These are phyloP conservation scores for Russula lepida DNA, from an alignment of 768 basidiomycete species.

Conservation along the genomic window DNA sequence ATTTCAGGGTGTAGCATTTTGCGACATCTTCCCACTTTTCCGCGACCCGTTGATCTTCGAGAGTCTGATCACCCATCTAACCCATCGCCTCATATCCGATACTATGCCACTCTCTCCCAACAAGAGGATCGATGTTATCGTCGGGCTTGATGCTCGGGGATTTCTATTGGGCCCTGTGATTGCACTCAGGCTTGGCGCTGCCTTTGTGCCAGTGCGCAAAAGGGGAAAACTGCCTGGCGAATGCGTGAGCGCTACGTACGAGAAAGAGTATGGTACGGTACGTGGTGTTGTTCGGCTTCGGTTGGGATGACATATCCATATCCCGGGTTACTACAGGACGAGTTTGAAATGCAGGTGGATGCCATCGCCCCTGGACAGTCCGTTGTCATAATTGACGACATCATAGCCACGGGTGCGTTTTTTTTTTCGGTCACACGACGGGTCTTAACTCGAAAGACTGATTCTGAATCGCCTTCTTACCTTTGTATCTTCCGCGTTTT, in stretches of 20 bases:
- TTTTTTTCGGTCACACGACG: neutral
- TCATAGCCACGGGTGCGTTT: constrained; percentile 83
- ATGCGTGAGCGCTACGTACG: constrained; percentile 64
- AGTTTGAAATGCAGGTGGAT: constrained; percentile 92
- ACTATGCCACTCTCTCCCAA: constrained; percentile 53
- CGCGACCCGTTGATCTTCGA: constrained; percentile 82
- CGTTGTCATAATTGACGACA: constrained; percentile 86
- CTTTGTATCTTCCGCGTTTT: neutral
- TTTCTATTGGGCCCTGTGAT: constrained; percentile 92
- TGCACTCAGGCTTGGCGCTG: constrained; percentile 82
- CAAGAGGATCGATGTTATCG: constrained; percentile 81
- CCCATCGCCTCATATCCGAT: constrained; percentile 75
- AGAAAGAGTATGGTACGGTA: constrained; percentile 91
- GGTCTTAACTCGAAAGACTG: no score
- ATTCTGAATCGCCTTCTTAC: neutral
- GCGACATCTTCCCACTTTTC: constrained; percentile 93
- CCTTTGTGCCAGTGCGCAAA: constrained; percentile 95
- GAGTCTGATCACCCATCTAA: constrained; percentile 80
- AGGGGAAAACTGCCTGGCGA: constrained; percentile 89
- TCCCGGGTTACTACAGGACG: constrained; percentile 62
- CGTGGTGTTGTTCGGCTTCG: no score
- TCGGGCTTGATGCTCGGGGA: constrained; percentile 92
- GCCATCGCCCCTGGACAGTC: constrained; percentile 76
- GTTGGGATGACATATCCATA: no score
- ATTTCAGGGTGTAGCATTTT: constrained; percentile 74